Percentiles rank a stretch among this genome's conserved stretches.
These are phyloP conservation scores for Chalciporus chontae DNA, from an alignment of 768 basidiomycete genomes.

Conservation along the genomic window DNA sequence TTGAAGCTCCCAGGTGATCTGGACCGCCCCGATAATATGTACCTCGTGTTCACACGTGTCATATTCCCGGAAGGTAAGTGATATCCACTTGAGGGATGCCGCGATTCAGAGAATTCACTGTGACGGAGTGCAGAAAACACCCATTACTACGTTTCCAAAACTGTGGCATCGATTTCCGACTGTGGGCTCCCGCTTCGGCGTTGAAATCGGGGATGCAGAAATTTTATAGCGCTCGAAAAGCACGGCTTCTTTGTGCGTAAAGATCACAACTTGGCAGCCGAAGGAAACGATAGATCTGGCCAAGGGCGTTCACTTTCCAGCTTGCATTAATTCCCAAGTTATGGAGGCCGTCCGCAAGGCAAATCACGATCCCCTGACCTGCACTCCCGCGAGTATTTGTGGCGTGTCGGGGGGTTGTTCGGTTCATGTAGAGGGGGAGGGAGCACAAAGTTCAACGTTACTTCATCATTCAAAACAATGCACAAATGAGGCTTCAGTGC, in stretches of 20 bases:
- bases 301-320: not conserved
- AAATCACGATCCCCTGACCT: too few relatives aligned
- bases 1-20: not conserved
- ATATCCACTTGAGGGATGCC: not conserved
- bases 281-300: not conserved
- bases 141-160: too few relatives aligned
- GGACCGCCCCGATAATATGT: conserved; percentile 6
- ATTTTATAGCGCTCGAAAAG: not conserved
- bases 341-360: too few relatives aligned
- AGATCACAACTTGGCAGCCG: not conserved
- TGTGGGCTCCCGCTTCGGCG: not conserved
- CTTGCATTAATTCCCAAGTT: too few relatives aligned
- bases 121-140: too few relatives aligned
- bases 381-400: not conserved
- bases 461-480: too few relatives aligned
- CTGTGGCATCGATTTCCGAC: not conserved
- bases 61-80: not conserved
- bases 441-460: too few relatives aligned
- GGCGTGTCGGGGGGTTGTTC: too few relatives aligned
- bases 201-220: not conserved
- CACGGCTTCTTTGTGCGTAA: not conserved
- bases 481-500: not conserved
- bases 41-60: conserved; percentile 2
- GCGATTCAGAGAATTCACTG: not conserved
- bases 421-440: too few relatives aligned